Percentiles rank a stretch among this genome's conserved stretches.
These are phyloP conservation scores for Sambucus nigra DNA, from an alignment of 129 eudicot genomes.

Conservation along the genomic window DNA sequence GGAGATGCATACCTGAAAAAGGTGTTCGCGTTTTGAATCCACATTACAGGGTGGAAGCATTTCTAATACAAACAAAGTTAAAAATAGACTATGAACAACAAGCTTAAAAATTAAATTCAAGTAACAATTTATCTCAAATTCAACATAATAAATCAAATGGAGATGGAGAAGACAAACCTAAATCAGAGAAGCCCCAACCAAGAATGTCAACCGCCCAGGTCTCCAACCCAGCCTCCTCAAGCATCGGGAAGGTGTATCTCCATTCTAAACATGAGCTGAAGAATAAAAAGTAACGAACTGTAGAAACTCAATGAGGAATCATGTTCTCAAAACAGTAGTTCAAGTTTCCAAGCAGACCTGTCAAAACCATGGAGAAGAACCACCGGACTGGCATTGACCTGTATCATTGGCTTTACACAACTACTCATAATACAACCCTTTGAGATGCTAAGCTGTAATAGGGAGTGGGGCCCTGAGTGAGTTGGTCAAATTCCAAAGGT, in stretches of 20 bases:
- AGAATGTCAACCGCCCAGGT: slow-evolving; percentile 89
- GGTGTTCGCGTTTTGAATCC: slow-evolving; percentile 83
- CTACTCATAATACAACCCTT: slow-evolving; percentile 60
- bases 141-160: neutral
- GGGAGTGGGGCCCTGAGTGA: neutral
- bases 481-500: neutral
- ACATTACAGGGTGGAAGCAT: slow-evolving; percentile 59
- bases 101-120: neutral
- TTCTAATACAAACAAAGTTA: slow-evolving; percentile 30
- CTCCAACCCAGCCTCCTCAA: slow-evolving; percentile 80
- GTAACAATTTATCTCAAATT: neutral
- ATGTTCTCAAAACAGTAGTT: neutral
- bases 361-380: slow-evolving; percentile 97
- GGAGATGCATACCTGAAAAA: slow-evolving; percentile 51
- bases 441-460: slow-evolving; percentile 13
- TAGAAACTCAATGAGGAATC: slow-evolving; percentile 8
- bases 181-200: slow-evolving; percentile 95
- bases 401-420: slow-evolving; percentile 60
- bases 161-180: slow-evolving; percentile 39
- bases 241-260: slow-evolving; percentile 77
- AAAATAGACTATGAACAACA: slow-evolving; percentile 8
- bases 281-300: slow-evolving; percentile 36
- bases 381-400: slow-evolving; percentile 40
- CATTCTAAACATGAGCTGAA: slow-evolving; percentile 99
- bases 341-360: slow-evolving; percentile 29